Base-by-base conservation (phyloP, 75 land plant genomes). In the Azolla pinnata region DNA sequence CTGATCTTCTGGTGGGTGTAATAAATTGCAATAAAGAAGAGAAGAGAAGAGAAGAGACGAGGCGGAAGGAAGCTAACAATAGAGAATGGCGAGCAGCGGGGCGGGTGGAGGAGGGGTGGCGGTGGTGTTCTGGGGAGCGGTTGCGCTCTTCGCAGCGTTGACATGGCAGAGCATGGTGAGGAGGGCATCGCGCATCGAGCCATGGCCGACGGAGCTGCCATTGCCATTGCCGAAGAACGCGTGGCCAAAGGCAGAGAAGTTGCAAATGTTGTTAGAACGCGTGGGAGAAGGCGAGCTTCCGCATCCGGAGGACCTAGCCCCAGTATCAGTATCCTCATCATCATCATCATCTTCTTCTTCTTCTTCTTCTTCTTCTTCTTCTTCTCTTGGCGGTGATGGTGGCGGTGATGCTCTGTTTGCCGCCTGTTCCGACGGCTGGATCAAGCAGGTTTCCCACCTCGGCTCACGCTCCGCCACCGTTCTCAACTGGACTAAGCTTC, bases 381-480 rank as follows among this genome's bases (percentile, higher is more conserved):
- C n/a, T n/a, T n/a, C n/a, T n/a, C n/a, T n/a, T n/a, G n/a, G n/a
- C n/a, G 10, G 33, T 54, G 1, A 19, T 85, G 40, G n/a, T n/a
- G 59, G 46, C 5, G 62, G 70, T 0, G 83, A 78, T 7, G 4
- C 32, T 27, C 27, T 86, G 44, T 80, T 76, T 48, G 75, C 85
- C 1, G 78, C 77, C 0, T 76, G 75, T 12, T 60, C 73, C 32
- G 90, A 86, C 62, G 90, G 90, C 8, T 86, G 86, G 86, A 75
- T 86, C 44, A 86, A 72, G 68, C 65, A 61, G 32, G 59, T 82
- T 64, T 65, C 59, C 16, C 29, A 4, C 33, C 31, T 20, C 33
- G 67, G 72, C 31, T 81, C 81, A 0, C 49, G 63, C 0, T n/a
- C n/a, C n/a, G n/a, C n/a, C n/a, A n/a, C n/a, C n/a, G 82, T 77